Conservation (phyloP, 441 rosid species). For the Geranium incanum region DNA sequence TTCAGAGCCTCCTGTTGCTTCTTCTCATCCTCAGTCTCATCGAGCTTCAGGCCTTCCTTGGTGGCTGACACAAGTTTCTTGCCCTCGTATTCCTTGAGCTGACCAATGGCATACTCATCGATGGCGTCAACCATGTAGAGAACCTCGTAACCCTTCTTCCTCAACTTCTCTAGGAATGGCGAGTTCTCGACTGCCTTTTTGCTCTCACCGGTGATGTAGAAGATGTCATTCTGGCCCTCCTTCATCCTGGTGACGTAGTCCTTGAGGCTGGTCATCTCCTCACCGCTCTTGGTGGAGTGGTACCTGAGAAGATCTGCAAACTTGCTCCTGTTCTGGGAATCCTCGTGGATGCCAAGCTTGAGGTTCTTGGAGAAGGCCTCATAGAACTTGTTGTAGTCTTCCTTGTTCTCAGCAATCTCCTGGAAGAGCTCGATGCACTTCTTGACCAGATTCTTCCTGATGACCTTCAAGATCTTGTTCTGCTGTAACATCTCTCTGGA, state of each 20-base stretch:
- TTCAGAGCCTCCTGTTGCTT: constrained; percentile 55
- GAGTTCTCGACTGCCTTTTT: constrained; percentile 94
- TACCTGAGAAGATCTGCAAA: constrained; percentile 76
- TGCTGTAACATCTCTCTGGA: constrained; percentile 83
- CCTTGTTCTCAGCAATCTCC: constrained; percentile 88
- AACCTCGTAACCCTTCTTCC: constrained; percentile 80
- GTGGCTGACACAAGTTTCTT: constrained; percentile 87
- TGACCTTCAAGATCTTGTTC: constrained; percentile 85
- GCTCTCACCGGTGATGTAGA: constrained; percentile 85
- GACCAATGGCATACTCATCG: constrained; percentile 83
- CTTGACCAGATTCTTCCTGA: constrained; percentile 83
- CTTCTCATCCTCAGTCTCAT: constrained; percentile 65
- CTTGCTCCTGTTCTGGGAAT: constrained; percentile 75
- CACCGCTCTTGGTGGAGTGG: constrained; percentile 85
- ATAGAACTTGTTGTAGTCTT: constrained; percentile 70
- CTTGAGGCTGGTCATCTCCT: constrained; percentile 75
- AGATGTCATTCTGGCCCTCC: constrained; percentile 83
- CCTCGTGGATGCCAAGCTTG: constrained; percentile 47
- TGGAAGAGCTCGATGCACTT: constrained; percentile 85
- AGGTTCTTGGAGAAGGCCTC: too few species aligned
- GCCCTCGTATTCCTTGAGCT: constrained; percentile 76
- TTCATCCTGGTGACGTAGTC: constrained; percentile 91
- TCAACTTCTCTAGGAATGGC: constrained; percentile 82
- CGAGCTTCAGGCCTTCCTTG: constrained; percentile 74
- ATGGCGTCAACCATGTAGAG: constrained; percentile 87